Conservation (phyloP, 192 early-diverging fungal species). For the Entomortierella chlamydospora region DNA sequence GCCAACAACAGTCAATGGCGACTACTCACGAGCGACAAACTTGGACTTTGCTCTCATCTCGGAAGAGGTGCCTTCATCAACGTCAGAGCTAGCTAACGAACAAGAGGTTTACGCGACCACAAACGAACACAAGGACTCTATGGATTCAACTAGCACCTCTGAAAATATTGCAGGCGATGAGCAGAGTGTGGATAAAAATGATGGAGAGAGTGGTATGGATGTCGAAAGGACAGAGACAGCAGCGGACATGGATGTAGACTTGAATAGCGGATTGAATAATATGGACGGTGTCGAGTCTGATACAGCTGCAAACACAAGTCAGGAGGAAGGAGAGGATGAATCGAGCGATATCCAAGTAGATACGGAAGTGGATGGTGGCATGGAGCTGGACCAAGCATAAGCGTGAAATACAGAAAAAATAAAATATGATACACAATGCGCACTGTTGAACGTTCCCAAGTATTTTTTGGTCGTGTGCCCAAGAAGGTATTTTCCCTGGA, state of each 20-base stretch:
- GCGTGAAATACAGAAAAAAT: too few species aligned
- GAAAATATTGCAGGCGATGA: neutral
- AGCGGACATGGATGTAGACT: slow-evolving; percentile 13
- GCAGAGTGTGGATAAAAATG: neutral
- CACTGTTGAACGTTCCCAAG: too few species aligned
- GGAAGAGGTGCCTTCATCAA: neutral
- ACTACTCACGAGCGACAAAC: slow-evolving; percentile 11
- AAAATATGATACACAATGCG: too few species aligned
- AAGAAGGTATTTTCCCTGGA: neutral
- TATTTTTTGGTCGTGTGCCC: neutral
- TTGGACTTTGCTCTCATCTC: slow-evolving; percentile 29
- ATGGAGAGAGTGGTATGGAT: neutral
- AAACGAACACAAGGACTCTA: too few species aligned
- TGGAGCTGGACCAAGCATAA: slow-evolving; percentile 28
- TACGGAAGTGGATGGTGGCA: slow-evolving; percentile 1
- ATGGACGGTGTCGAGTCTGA: slow-evolving; percentile 33
- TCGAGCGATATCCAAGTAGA: slow-evolving; percentile 2
- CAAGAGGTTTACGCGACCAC: neutral
- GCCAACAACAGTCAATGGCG: slow-evolving; percentile 13
- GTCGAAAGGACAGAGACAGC: neutral
- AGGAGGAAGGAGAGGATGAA: neutral
- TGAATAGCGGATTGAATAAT: neutral
- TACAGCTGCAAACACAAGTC: neutral
- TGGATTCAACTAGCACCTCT: neutral
- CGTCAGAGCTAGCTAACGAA: neutral